phyloP scores from a whole-genome alignment of 257 asterid genomes.

The Solanum medicagineum region DNA sequence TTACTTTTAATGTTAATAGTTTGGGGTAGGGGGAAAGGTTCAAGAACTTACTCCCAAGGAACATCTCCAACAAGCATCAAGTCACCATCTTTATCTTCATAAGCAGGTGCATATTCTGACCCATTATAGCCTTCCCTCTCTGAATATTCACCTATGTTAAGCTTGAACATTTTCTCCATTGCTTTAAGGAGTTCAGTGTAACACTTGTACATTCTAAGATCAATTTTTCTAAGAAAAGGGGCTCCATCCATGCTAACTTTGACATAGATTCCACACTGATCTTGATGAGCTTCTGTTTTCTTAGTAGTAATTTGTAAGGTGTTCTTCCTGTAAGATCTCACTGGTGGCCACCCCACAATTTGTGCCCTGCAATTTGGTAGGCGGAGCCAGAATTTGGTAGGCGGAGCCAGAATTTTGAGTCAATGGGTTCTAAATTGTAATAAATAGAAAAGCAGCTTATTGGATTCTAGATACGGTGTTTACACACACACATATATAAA shows the following conservation, averaged over 20 bases:
- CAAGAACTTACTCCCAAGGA: slow-evolving; percentile 4
- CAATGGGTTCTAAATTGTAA: not conserved
- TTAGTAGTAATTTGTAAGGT: not conserved
- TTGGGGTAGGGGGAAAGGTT: not conserved
- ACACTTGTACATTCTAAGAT: slow-evolving; percentile 27
- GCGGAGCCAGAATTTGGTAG: not conserved
- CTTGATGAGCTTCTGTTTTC: slow-evolving; percentile 2
- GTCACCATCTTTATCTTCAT: slow-evolving; percentile 8
- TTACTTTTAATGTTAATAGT: not conserved
- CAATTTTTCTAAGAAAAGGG: slow-evolving; percentile 53
- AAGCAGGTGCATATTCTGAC: slow-evolving; percentile 46
- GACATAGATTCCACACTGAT: slow-evolving; percentile 5
- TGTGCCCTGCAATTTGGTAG: slow-evolving; percentile 21
- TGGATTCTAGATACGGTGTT: not conserved
- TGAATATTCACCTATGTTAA: slow-evolving; percentile 38
- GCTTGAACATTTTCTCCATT: slow-evolving; percentile 49
- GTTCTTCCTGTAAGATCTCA: slow-evolving; percentile 29
- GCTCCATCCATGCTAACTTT: slow-evolving; percentile 59
- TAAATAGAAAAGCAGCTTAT: not conserved
- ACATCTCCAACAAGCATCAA: not conserved
- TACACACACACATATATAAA: not conserved
- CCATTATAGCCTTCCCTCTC: slow-evolving; percentile 52
- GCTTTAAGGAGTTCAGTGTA: slow-evolving; percentile 42
- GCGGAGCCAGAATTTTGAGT: not conserved
- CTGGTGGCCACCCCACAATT: slow-evolving; percentile 66